Percentiles rank a stretch among this genome's conserved stretches.
Evolutionary conservation across 2,329 filamentous ascomycete species (phyloP).

Genomic region (Macrophomina phaseolina): DNA sequence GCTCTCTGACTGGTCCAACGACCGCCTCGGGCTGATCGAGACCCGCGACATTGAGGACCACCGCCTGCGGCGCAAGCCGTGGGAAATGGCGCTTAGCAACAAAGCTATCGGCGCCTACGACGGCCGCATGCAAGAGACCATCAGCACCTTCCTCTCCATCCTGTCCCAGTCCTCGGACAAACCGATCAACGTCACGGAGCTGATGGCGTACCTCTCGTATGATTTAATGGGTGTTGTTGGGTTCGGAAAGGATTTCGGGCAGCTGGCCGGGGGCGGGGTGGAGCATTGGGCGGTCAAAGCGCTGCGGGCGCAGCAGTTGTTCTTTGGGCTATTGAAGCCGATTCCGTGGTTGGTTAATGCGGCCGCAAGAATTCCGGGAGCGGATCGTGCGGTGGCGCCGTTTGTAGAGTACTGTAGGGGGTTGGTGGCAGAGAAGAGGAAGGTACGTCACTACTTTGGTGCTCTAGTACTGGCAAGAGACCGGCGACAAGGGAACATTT

Average conservation of each 20-base stretch:
- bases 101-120: slow-evolving; percentile 28
- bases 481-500: too few species aligned
- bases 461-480: too few species aligned
- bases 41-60: slow-evolving; percentile 40
- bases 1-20: slow-evolving; percentile 28
- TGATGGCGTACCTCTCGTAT: slow-evolving; percentile 51
- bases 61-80: slow-evolving; percentile 38
- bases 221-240: slow-evolving; percentile 57
- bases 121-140: neutral
- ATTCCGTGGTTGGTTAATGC: slow-evolving; percentile 16
- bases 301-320: slow-evolving; percentile 37
- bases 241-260: slow-evolving; percentile 50
- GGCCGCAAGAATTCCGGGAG: neutral
- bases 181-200: slow-evolving; percentile 38
- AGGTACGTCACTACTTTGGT: neutral
- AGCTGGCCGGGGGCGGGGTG: slow-evolving; percentile 45
- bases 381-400: neutral
- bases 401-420: slow-evolving; percentile 9
- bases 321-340: slow-evolving; percentile 12
- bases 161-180: slow-evolving; percentile 41
- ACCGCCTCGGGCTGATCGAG: slow-evolving; percentile 35
- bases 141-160: neutral
- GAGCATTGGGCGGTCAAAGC: slow-evolving; percentile 52
- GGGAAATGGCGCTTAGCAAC: slow-evolving; percentile 42
- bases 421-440: slow-evolving; percentile 20